These are phyloP conservation scores for Zygotorulaspora danielsina DNA, from an alignment of 805 yeast species.

Conservation along the genomic window DNA sequence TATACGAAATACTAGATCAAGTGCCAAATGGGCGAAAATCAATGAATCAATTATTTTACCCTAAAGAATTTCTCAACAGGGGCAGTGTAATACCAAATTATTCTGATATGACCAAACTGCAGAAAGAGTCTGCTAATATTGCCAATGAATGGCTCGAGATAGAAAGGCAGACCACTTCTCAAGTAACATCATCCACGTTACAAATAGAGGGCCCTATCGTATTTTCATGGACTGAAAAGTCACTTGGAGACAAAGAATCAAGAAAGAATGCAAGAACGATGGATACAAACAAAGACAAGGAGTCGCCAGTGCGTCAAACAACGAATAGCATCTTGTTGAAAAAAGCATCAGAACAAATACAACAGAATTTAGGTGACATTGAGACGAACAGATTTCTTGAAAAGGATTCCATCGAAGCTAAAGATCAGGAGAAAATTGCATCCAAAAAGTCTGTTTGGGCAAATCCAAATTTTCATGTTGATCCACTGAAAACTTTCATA, in stretches of 20 bases:
- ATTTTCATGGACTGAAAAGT: constrained; percentile 32
- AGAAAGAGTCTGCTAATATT: constrained; percentile 9
- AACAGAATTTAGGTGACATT: constrained; percentile 7
- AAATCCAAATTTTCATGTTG: constrained; percentile 25
- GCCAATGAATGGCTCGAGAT: constrained; percentile 25
- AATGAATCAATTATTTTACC: constrained; percentile 21
- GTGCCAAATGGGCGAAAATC: constrained; percentile 25
- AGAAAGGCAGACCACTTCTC: constrained; percentile 16
- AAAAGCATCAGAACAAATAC: constrained; percentile 9
- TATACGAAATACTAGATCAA: constrained; percentile 26
- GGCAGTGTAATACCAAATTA: constrained; percentile 2
- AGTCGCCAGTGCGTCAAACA: constrained; percentile 6
- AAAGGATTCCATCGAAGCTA: neutral
- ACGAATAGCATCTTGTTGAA: constrained; percentile 19
- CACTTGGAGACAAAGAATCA: constrained; percentile 1
- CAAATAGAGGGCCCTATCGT: constrained; percentile 26
- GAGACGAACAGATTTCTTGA: constrained; percentile 1
- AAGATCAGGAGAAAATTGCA: neutral
- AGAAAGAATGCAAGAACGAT: neutral
- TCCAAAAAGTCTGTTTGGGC: constrained; percentile 12
- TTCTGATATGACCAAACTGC: constrained; percentile 7
- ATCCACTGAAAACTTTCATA: constrained; percentile 31
- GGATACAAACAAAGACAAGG: neutral
- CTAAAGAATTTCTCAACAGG: constrained; percentile 1
- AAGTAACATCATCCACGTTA: constrained; percentile 14